phyloP scores from a whole-genome alignment of 805 yeast genomes.

The Isabelozyma gotoi region DNA sequence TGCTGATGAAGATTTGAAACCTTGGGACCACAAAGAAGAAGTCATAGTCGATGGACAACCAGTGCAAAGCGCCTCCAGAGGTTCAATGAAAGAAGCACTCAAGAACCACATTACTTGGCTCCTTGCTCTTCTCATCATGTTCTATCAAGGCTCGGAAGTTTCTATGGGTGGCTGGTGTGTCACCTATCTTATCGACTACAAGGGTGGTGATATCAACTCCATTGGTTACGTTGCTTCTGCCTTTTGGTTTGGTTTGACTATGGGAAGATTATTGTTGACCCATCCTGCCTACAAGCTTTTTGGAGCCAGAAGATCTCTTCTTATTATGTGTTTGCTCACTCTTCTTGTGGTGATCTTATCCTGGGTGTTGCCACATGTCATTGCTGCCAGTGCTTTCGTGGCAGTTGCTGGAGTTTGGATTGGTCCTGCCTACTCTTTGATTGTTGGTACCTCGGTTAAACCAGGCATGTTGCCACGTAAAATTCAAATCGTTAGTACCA shows the following conservation, averaged over 20 bases:
- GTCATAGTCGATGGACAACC: background rate
- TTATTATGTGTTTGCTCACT: constrained; percentile 32
- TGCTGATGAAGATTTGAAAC: constrained; percentile 46
- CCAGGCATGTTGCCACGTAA: constrained; percentile 44
- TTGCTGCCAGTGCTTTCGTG: constrained; percentile 47
- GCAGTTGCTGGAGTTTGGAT: constrained; percentile 57
- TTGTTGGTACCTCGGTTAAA: constrained; percentile 45
- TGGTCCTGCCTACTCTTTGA: constrained; percentile 66
- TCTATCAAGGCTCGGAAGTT: constrained; percentile 71
- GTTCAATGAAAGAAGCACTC: constrained; percentile 36
- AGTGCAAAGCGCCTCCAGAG: background rate
- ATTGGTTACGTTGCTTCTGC: constrained; percentile 69
- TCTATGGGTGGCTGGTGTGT: constrained; percentile 71
- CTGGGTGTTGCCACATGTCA: constrained; percentile 49
- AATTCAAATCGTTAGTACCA: constrained; percentile 50
- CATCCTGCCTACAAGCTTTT: constrained; percentile 31
- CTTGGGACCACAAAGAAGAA: constrained; percentile 23
- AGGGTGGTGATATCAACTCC: constrained; percentile 43
- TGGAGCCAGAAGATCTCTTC: constrained; percentile 48
- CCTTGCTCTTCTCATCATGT: constrained; percentile 53
- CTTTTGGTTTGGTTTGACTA: constrained; percentile 71
- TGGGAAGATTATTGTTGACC: constrained; percentile 58
- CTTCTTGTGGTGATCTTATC: constrained; percentile 39
- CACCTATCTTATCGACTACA: constrained; percentile 56
- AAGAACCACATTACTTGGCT: constrained; percentile 43